Base-by-base conservation (phyloP, 1,139 yeast species). In the Hansenula anomala region DNA sequence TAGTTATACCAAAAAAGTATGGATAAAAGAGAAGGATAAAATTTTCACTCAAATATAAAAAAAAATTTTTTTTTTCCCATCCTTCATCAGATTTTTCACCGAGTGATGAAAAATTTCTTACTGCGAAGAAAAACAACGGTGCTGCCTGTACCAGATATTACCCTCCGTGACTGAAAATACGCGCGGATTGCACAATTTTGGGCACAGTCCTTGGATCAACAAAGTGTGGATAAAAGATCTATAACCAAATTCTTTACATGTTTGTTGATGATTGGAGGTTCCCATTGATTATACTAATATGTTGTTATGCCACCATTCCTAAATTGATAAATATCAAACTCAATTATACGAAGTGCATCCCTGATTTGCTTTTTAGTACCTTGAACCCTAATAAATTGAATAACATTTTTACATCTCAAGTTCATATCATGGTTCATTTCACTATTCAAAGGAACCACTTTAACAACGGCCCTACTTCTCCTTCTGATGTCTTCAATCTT, bases 361-460 rank as follows among this genome's bases (percentile, higher is more conserved):
- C 51, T 46, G 6, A 57, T 48, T 18, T 54, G 44, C 14, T 44
- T 33, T n/a, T 35, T 33, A 4, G 47, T 45, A 2, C 66, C 66
- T n/a, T 58, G 56, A 4, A 63, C 32, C 16, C 56, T 46, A n/a
- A 63, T 36, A 22, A 43, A 50, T 43, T 63, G 67, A 19, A 31
- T 12, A 12, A 30, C 28, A 13, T 28, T 8, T 5, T 33, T 27
- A n/a, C 16, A 28, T 19, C 36, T 44, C n/a, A 27, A 30, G 23
- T 20, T 20, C 11, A 41, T 30, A 25, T 49, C 48, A 19, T 33
- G 31, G 9, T 36, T 36, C 19, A 28, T 41, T 7, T 14, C 20
- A 20, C 52, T 38, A 23, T 51, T 41, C 15, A 61, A 40, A 1
- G 67, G 67, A 4, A 62, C 42, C 5, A 63, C 52, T 34, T 60